A percentile compares a stretch with the other conserved stretches of the same genome.
phyloP scores from a whole-genome alignment of 179 eudicot species.

The Beta corolliflora region DNA sequence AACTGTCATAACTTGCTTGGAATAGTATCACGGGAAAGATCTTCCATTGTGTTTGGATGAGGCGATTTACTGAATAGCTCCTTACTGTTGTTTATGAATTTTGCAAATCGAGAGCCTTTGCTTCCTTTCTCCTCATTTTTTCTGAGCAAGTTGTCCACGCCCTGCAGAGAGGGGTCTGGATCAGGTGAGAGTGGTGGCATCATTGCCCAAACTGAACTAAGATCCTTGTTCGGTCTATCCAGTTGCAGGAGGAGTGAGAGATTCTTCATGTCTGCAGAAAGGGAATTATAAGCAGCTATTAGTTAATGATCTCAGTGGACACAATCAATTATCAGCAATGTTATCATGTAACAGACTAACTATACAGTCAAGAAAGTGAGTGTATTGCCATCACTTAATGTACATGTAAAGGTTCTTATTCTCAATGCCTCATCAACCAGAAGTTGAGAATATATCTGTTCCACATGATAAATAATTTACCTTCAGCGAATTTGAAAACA shows the following conservation, averaged over 20 bases:
- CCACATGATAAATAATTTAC: constrained; percentile 32
- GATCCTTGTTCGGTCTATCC: constrained; percentile 61
- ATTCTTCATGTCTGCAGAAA: constrained; percentile 62
- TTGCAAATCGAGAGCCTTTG: constrained; percentile 81
- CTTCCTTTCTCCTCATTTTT: constrained; percentile 42
- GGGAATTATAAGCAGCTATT: neutral
- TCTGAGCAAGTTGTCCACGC: constrained; percentile 25
- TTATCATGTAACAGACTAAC: neutral
- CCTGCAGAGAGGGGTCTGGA: constrained; percentile 48
- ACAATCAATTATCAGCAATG: neutral
- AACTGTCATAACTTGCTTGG: constrained; percentile 74
- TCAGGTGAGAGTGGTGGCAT: constrained; percentile 70
- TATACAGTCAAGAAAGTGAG: neutral
- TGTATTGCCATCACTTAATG: neutral
- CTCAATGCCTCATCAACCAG: neutral
- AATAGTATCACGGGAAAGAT: constrained; percentile 35
- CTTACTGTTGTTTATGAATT: constrained; percentile 63
- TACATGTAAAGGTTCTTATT: neutral
- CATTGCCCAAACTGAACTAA: constrained; percentile 86
- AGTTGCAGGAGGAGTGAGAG: constrained; percentile 59
- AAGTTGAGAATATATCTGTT: neutral
- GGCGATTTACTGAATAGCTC: constrained; percentile 44
- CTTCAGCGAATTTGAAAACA: constrained; percentile 66
- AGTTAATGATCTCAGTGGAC: neutral
- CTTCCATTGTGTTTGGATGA: constrained; percentile 37